Percentiles rank a stretch among this genome's conserved stretches.
These are phyloP conservation scores for sunflower (Helianthus annuus) DNA, from an alignment of 129 eudicot species.

Conservation along the genomic window HanXRQr2.0-SUNRISE NC_035434.2:61093337-61093836, in stretches of 20 bases:
- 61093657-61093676: slow-evolving; percentile 67
- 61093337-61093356: slow-evolving; percentile 36
- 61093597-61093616: slow-evolving; percentile 59
- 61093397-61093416: slow-evolving; percentile 21
- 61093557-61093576: slow-evolving; percentile 66
- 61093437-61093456: slow-evolving; percentile 83
- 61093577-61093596: slow-evolving; percentile 82
- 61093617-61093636: slow-evolving; percentile 50
- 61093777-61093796: slow-evolving; percentile 73
- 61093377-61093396: slow-evolving; percentile 64
- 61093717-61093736: slow-evolving; percentile 76
- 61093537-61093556: slow-evolving; percentile 72
- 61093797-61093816: slow-evolving; percentile 48
- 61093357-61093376: slow-evolving; percentile 83
- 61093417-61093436: slow-evolving; percentile 74
- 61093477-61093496: slow-evolving; percentile 55
- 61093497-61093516: slow-evolving; percentile 46
- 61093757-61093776: slow-evolving; percentile 21
- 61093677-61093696: slow-evolving; percentile 61
- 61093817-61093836: slow-evolving; percentile 72
- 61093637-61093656: slow-evolving; percentile 13
- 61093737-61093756: slow-evolving; percentile 75
- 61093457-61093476: slow-evolving; percentile 79
- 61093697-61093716: slow-evolving; percentile 66
- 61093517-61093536: slow-evolving; percentile 61